phyloP scores from a whole-genome alignment of 805 yeast species.

The Pichia cephalocereana region DNA sequence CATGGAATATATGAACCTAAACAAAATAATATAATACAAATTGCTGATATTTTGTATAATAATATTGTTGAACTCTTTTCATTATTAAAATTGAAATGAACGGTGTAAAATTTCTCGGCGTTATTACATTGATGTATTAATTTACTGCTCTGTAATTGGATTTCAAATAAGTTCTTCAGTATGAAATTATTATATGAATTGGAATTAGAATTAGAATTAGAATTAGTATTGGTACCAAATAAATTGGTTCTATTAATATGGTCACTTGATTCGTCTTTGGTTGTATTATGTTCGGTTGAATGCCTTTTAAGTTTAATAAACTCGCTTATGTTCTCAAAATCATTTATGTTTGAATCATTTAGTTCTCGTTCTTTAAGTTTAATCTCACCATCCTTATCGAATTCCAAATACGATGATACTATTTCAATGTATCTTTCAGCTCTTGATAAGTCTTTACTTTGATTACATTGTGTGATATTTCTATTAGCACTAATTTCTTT shows the following conservation, averaged over 20 bases:
- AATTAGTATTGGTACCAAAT: too few relatives aligned
- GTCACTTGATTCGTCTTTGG: too few relatives aligned
- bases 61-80: conserved; percentile 57
- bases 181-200: conserved; percentile 12
- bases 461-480: too few relatives aligned
- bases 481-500: neutral
- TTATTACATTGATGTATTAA: conserved; percentile 40
- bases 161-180: conserved; percentile 58
- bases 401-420: too few relatives aligned
- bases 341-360: neutral
- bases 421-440: too few relatives aligned
- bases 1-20: conserved; percentile 54
- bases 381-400: too few relatives aligned
- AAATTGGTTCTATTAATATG: too few relatives aligned
- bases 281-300: too few relatives aligned
- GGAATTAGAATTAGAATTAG: too few relatives aligned
- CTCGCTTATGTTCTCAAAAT: neutral
- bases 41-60: conserved; percentile 34
- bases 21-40: conserved; percentile 32
- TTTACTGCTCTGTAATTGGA: conserved; percentile 56
- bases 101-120: conserved; percentile 47
- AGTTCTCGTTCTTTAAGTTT: neutral
- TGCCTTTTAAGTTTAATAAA: neutral
- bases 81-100: conserved; percentile 58
- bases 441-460: too few relatives aligned